phyloP scores from a whole-genome alignment of 257 asterid genomes.

The Eucommia ulmoides region DNA sequence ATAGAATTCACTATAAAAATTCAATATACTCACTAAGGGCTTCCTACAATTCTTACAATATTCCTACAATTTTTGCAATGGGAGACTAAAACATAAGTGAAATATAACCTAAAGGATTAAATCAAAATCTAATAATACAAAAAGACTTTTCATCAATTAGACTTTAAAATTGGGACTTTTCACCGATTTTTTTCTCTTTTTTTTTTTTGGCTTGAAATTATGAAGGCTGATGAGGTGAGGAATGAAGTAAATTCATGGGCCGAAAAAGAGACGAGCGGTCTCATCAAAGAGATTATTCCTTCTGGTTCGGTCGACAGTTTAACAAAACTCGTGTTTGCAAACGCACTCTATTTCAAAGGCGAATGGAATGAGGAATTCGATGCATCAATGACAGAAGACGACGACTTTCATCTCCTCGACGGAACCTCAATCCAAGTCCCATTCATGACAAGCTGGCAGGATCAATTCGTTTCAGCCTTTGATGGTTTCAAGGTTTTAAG shows the following conservation, averaged over 20 bases:
- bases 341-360: slow-evolving; percentile 31
- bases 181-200: no score
- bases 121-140: no score
- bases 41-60: no score
- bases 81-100: no score
- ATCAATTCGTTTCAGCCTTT: slow-evolving; percentile 13
- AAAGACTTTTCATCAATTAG: no score
- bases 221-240: slow-evolving; percentile 20
- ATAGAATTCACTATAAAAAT: no score
- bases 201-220: no score
- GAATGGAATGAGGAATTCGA: slow-evolving; percentile 22
- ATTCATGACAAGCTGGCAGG: slow-evolving; percentile 22
- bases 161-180: no score
- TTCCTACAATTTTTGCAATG: no score
- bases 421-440: slow-evolving; percentile 21
- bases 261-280: slow-evolving; percentile 23
- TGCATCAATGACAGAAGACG: slow-evolving; percentile 16
- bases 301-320: slow-evolving; percentile 12
- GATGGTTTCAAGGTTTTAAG: slow-evolving; percentile 26
- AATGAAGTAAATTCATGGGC: slow-evolving; percentile 30
- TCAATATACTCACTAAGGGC: no score
- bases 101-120: no score
- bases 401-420: slow-evolving; percentile 19
- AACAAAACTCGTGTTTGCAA: slow-evolving; percentile 23
- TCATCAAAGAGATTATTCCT: slow-evolving; percentile 27